phyloP scores from a whole-genome alignment of 306 rosid species.

The Cicer bijugum region DNA sequence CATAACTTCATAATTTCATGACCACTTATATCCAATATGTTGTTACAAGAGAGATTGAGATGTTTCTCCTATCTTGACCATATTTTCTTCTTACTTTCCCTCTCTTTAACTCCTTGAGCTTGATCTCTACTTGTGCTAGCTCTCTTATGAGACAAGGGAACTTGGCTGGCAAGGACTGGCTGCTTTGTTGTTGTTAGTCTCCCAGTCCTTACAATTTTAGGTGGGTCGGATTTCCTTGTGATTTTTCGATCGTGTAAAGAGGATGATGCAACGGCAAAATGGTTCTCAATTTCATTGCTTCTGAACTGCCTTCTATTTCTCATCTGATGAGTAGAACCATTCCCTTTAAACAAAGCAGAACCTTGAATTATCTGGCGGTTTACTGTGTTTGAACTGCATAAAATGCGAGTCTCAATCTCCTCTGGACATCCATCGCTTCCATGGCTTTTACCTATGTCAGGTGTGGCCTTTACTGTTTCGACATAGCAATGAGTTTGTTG shows the following conservation, averaged over 20 bases:
- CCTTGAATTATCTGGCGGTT: conserved; percentile 59
- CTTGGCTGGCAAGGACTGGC: conserved; percentile 59
- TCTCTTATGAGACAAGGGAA: conserved; percentile 66
- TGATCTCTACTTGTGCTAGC: conserved; percentile 73
- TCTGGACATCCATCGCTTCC: conserved; percentile 52
- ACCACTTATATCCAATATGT: background rate
- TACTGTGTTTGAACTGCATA: conserved; percentile 59
- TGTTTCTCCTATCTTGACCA: conserved; percentile 64
- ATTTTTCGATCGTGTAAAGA: conserved; percentile 54
- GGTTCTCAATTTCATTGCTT: conserved; percentile 73
- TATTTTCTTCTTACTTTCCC: conserved; percentile 74
- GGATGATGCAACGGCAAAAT: conserved; percentile 35
- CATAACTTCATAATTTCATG: background rate
- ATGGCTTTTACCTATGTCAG: conserved; percentile 49
- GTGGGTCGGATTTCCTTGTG: conserved; percentile 81
- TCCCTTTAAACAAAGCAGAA: conserved; percentile 56
- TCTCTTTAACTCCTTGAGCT: conserved; percentile 65
- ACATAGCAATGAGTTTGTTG: conserved; percentile 48
- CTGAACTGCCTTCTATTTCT: conserved; percentile 66
- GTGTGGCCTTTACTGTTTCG: conserved; percentile 63
- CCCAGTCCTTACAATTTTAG: conserved; percentile 56
- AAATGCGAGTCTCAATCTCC: conserved; percentile 60
- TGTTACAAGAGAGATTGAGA: conserved; percentile 38
- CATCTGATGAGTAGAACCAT: conserved; percentile 57
- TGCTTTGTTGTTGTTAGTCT: conserved; percentile 61